Evolutionary conservation across 140 eudicot genomes (phyloP), one percentile per base, ranked within the genome.

Genomic region (Erigeron philadelphicus): DNA sequence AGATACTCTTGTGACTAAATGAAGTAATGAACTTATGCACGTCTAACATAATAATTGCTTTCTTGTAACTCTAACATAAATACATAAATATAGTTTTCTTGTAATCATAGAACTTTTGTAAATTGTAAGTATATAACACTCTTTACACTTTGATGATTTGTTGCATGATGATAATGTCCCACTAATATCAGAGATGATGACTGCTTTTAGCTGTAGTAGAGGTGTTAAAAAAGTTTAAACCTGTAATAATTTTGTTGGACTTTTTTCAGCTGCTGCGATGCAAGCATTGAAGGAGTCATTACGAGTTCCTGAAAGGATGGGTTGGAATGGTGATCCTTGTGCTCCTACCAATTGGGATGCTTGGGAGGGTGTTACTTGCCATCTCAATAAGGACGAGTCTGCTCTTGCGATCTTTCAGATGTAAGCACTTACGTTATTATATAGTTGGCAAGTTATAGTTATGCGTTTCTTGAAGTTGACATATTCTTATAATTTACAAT

Each of bases 311-410:
- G 89, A 81, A 48, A 80, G 99, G 72, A 89, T 93, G 99, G 99
- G 99, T 7, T 93, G 99, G 99, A 93, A 93, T 75, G 99, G 99
- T 45, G 99, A 93, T 65, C 99, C 99, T 12, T 93, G 99, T 66
- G 94, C 99, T 56, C 99, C 99, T 61, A 87, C 99, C 11, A 74
- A 74, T 67, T 93, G 99, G 99, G 96, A 87, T 93, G 89, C 99
- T 21, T 93, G 98, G 98, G 99, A 93, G 64, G 98, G 98, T 73
- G 98, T 88, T 72, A 89, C 90, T 15, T 91, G 97, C 48, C 87
- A 73, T 71, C 81, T 81, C 50, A 72, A 70, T 63, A 83, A 81
- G 68, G 78, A 82, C 55, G 95, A 84, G n/a, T 74, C 88, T 68
- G 88, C 87, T 64, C 94, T 93, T 21, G 90, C 84, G 10, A 61